phyloP scores from a whole-genome alignment of 495 filamentous ascomycete genomes.

The Podospora pseudocomata region DNA sequence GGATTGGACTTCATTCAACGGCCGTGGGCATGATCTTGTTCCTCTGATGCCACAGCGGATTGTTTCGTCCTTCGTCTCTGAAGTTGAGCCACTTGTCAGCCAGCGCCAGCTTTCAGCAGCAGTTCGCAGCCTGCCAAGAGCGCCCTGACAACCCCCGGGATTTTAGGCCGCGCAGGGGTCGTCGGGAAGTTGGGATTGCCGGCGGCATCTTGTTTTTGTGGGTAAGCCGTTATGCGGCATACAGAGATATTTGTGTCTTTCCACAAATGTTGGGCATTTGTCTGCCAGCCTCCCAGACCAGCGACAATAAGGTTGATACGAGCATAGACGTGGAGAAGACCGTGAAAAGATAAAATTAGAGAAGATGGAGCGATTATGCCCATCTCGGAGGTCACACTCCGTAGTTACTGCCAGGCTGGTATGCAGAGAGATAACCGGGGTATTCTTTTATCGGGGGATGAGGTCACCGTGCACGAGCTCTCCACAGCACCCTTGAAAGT shows the following conservation, averaged over 20 bases:
- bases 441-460: constrained; percentile 15
- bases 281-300: too few species aligned
- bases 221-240: neutral
- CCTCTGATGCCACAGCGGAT: neutral
- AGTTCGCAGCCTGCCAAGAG: neutral
- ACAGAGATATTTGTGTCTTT: neutral
- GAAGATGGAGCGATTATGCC: too few species aligned
- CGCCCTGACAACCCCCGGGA: neutral
- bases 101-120: neutral
- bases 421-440: neutral
- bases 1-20: neutral
- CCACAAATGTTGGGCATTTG: too few species aligned
- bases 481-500: neutral
- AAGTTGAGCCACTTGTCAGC: constrained; percentile 16
- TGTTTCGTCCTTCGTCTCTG: neutral
- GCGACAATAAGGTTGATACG: too few species aligned
- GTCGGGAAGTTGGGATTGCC: constrained; percentile 1
- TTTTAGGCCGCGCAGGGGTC: constrained; percentile 1
- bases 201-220: neutral
- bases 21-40: neutral
- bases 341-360: too few species aligned
- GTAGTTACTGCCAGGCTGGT: neutral
- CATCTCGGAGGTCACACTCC: too few species aligned
- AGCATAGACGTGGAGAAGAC: too few species aligned
- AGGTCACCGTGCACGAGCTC: constrained; percentile 19